Conservation (phyloP, 2,329 filamentous ascomycete species). For the Epicoccum sorghinum region DNA sequence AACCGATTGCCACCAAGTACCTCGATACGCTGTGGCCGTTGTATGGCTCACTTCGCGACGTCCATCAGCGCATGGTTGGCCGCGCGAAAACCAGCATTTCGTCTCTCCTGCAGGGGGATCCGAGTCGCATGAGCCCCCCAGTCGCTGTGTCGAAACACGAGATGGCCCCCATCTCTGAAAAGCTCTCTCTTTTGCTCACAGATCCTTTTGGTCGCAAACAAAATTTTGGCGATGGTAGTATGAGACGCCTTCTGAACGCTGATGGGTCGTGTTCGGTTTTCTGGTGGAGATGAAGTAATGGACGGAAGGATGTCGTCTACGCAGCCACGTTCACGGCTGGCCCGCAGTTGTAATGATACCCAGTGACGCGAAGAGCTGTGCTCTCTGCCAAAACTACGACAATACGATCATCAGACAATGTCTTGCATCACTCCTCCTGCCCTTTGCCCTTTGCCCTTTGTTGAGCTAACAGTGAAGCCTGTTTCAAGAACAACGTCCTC, state of each 20-base stretch:
- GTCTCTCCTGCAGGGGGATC: constrained; percentile 36
- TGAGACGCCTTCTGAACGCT: constrained; percentile 37
- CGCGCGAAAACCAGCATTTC: constrained; percentile 45
- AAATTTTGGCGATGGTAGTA: constrained; percentile 27
- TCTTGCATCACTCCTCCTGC: neutral
- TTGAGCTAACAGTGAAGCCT: neutral
- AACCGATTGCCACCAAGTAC: constrained; percentile 43
- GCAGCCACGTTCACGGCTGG: neutral
- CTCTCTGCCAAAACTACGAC: neutral
- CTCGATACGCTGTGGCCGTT: constrained; percentile 43
- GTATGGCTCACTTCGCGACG: constrained; percentile 41
- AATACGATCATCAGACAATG: neutral
- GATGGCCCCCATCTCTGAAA: constrained; percentile 44
- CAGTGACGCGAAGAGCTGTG: neutral
- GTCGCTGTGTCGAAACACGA: constrained; percentile 41
- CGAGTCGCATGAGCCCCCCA: constrained; percentile 31
- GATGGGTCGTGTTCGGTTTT: constrained; percentile 44
- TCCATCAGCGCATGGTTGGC: constrained; percentile 40
- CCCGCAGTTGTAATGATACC: neutral
- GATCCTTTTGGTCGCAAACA: constrained; percentile 47
- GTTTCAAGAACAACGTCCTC: neutral
- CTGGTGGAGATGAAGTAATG: constrained; percentile 40
- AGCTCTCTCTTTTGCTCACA: constrained; percentile 39
- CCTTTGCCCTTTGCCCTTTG: neutral
- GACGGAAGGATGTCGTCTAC: neutral